Base-by-base conservation (phyloP, 2,329 filamentous ascomycete species). In the Penicillium sp. region DNA sequence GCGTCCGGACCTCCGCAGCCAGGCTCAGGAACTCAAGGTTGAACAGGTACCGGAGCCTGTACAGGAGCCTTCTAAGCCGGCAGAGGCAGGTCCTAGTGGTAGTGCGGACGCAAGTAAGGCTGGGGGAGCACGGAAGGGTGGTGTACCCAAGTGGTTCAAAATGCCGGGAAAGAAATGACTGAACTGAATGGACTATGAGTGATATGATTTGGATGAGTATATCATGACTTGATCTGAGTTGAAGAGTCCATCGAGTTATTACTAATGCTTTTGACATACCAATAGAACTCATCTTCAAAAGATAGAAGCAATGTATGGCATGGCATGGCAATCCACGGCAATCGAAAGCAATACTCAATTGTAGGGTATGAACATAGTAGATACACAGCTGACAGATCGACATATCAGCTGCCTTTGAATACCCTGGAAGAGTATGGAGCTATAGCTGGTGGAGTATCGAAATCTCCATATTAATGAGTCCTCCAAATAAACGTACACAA, bases 141-240 rank as follows among this genome's bases (percentile, higher is more conserved):
- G 67, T 22, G 61, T 86, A 64, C 88, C 89, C 21, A 91, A 90
- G 72, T 91, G 90, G 84, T 74, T 93, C 41, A 90, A 89, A 73
- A 75, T 89, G 54, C 80, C 86, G 29, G 85, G 85, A 8, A 92
- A 90, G 82, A 92, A 91, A 77, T 90, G 58, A 71, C 31, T 24
- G 14, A 8, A 41, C 26, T 21, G 26, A 21, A 47, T 14, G 21
- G n/a, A 13, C 39, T 37, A 56, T 44, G n/a, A 39, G 21, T 49
- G 22, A 53, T 37, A 26, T 50, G 24, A 41, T 41, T 22, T 39
- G 24, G 22, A 47, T 43, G 49, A 47, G 16, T 26, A 43, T 43
- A n/a, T 22, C 21, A 51, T 43, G 48, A 13, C 24, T 44, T 44
- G 37, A 52, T 22, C 5, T 22, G 19, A 41, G 24, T 31, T 13